Evolutionary conservation across 768 basidiomycete genomes (phyloP).

Genomic region (Imleria badia): DNA sequence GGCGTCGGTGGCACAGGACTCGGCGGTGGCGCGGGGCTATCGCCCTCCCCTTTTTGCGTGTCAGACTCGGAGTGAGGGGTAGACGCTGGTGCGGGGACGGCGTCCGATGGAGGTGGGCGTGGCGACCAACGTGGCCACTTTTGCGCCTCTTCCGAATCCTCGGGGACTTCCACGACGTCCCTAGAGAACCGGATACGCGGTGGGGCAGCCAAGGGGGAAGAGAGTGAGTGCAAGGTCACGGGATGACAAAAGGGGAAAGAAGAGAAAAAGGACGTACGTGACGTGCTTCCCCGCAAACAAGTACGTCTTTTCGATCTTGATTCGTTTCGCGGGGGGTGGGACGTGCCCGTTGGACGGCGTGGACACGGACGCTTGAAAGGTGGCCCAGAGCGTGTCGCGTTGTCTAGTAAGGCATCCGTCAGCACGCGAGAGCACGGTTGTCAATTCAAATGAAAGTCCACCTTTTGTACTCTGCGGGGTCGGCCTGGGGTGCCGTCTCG

Average conservation of each 20-base stretch:
- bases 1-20: background rate
- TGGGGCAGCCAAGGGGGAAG: too few relatives aligned
- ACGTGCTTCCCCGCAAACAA: slow-evolving; percentile 77
- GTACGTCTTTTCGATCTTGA: slow-evolving; percentile 70
- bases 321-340: slow-evolving; percentile 36
- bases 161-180: slow-evolving; percentile 71
- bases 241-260: background rate
- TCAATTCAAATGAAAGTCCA: slow-evolving; percentile 15
- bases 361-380: slow-evolving; percentile 63
- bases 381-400: slow-evolving; percentile 65
- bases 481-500: slow-evolving; percentile 28
- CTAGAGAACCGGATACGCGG: slow-evolving; percentile 38
- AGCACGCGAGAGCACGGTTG: background rate
- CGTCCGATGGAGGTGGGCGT: background rate
- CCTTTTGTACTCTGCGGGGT: slow-evolving; percentile 47
- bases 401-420: slow-evolving; percentile 37
- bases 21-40: background rate
- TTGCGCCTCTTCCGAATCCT: slow-evolving; percentile 71
- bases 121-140: slow-evolving; percentile 63
- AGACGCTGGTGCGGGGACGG: background rate
- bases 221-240: background rate
- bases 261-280: slow-evolving; percentile 46
- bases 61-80: slow-evolving; percentile 7
- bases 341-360: slow-evolving; percentile 18
- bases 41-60: background rate